Conservation (phyloP, 169 alveolate species). For the Eimeria brunetti region DNA sequence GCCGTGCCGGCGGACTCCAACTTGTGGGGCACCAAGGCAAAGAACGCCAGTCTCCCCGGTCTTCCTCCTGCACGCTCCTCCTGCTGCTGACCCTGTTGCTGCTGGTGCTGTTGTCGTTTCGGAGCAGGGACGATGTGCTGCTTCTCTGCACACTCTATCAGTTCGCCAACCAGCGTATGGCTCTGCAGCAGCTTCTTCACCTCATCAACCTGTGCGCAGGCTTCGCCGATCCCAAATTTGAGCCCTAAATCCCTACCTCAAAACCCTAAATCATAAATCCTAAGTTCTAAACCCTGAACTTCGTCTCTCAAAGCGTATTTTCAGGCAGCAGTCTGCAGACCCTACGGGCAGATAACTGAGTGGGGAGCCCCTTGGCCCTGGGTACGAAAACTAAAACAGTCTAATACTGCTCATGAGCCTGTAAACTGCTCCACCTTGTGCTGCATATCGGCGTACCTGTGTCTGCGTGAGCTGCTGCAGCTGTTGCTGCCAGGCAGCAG, state of each 20-base stretch:
- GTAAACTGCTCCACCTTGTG: background rate
- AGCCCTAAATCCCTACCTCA: background rate
- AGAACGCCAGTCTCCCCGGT: slow-evolving; percentile 16
- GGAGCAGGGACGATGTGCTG: slow-evolving; percentile 66
- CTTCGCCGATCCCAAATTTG: background rate
- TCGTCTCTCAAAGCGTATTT: background rate
- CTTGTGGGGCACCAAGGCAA: slow-evolving; percentile 50
- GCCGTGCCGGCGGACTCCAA: background rate
- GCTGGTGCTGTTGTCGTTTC: background rate
- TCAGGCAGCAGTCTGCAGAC: background rate
- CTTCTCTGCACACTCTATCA: slow-evolving; percentile 59
- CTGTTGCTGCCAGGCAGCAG: slow-evolving; percentile 50
- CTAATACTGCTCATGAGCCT: background rate
- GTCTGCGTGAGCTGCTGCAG: background rate
- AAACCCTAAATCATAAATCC: background rate
- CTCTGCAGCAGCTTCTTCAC: slow-evolving; percentile 60
- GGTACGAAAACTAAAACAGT: background rate
- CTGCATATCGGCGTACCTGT: background rate
- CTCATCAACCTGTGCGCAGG: slow-evolving; percentile 44
- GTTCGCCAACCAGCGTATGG: slow-evolving; percentile 78
- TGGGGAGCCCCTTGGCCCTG: background rate
- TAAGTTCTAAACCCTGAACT: background rate
- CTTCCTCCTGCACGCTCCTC: background rate
- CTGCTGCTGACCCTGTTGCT: background rate
- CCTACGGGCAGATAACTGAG: background rate